Evolutionary conservation across 2,329 filamentous ascomycete species (phyloP).

Genomic region (Drechslera avenae): DNA sequence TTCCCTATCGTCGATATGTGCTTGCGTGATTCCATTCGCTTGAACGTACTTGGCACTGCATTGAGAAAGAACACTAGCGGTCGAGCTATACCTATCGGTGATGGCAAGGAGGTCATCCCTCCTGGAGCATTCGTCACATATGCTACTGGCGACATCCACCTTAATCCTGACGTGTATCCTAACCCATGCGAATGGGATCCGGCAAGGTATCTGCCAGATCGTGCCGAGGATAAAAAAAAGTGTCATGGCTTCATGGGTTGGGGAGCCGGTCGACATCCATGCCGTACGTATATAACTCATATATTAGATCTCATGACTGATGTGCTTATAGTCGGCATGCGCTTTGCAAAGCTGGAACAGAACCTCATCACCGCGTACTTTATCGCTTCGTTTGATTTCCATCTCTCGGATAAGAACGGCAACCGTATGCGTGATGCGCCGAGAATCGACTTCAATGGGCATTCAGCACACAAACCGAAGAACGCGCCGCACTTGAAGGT

Average conservation of each 20-base stretch:
- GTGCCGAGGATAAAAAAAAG: slow-evolving; percentile 54
- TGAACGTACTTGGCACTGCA: slow-evolving; percentile 55
- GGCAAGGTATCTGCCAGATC: slow-evolving; percentile 53
- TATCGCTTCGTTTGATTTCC: slow-evolving; percentile 56
- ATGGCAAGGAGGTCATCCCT: slow-evolving; percentile 57
- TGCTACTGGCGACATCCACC: slow-evolving; percentile 55
- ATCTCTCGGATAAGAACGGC: slow-evolving; percentile 51
- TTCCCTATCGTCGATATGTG: slow-evolving; percentile 60
- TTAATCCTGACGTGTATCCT: slow-evolving; percentile 56
- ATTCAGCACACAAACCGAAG: slow-evolving; percentile 51
- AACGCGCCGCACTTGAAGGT: slow-evolving; percentile 47
- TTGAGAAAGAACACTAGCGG: slow-evolving; percentile 60
- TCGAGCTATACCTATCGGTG: slow-evolving; percentile 52
- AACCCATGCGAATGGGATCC: slow-evolving; percentile 60
- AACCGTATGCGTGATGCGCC: slow-evolving; percentile 38
- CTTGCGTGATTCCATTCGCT: slow-evolving; percentile 60
- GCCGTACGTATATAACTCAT: slow-evolving; percentile 20
- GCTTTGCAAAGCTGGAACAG: slow-evolving; percentile 61
- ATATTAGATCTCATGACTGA: no score
- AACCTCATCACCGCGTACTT: slow-evolving; percentile 57
- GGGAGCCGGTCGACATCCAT: slow-evolving; percentile 52
- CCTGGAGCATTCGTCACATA: slow-evolving; percentile 54
- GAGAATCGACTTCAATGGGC: slow-evolving; percentile 43
- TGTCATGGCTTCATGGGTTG: slow-evolving; percentile 46
- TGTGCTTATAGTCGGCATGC: slow-evolving; percentile 26